Evolutionary conservation across 2,329 filamentous ascomycete genomes (phyloP), one percentile per base, ranked within the genome.

Genomic region (Eutypella sp.): DNA sequence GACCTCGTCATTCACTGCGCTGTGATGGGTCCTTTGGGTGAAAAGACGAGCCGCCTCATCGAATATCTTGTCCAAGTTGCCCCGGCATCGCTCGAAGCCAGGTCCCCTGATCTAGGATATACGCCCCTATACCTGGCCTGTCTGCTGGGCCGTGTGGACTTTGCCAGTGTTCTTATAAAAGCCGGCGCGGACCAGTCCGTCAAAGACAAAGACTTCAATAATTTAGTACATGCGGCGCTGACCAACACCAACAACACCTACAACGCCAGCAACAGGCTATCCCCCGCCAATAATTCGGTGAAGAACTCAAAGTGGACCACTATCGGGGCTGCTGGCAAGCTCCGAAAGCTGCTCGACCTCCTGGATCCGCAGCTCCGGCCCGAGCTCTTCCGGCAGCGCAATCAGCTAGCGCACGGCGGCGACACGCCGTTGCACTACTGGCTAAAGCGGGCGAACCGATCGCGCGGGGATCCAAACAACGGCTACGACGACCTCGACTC

Each of bases 61-160:
- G 70, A 81, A 46, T 87, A 88, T 53, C 69, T 95, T 2, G 64
- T 87, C 42, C 72, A 82, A 22, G 71, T 74, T 10, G 73, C 75
- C 46, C 87, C 87, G 0, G 69, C 76, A 2, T 74, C 73, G 1
- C 57, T 95, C 1, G 79, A 89, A 46, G 71, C 75, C 41, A 87
- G 81, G 56, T 79, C 75, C 1, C n/a, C n/a, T n/a, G 62, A 70
- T 1, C 58, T 68, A 7, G 80, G 80, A 0, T 68, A 76, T 42
- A 91, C 87, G 0, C 87, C 89, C 2, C 71, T 95, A 1, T 75
- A 82, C 46, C 61, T 88, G 9, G 87, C 88, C 2, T 84, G 82
- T 50, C 66, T 71, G 2, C 66, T 79, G 3, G 74, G 77, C 10
- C 74, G 76, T 18, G 55, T 73, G 15, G 68, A 79, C 2, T 75